Evolutionary conservation across 306 rosid species (phyloP).

Genomic region (Datisca glomerata): DNA sequence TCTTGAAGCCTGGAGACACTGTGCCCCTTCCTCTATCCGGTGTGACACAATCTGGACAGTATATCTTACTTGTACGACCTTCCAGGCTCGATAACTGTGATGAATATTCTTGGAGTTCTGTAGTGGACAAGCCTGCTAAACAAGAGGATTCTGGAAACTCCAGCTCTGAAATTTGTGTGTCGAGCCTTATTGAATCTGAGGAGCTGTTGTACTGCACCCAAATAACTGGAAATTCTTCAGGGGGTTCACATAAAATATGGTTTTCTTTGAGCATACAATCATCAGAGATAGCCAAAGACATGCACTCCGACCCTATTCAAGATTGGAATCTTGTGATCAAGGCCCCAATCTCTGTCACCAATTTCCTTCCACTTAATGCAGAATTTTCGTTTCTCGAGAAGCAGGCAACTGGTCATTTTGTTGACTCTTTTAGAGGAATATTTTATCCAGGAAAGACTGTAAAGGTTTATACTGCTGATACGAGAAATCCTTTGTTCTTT

Average conservation of each 20-base stretch:
- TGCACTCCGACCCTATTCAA: constrained; percentile 80
- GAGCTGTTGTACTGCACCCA: constrained; percentile 62
- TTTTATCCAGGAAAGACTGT: constrained; percentile 62
- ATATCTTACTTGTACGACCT: constrained; percentile 65
- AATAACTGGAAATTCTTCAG: constrained; percentile 54
- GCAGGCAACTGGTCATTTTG: constrained; percentile 67
- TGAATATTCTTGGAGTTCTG: constrained; percentile 83
- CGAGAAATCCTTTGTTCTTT: constrained; percentile 81
- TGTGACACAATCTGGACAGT: constrained; percentile 51
- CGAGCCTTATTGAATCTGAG: constrained; percentile 69
- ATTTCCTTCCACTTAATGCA: constrained; percentile 84
- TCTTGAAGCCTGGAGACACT: constrained; percentile 74
- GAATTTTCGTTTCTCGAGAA: constrained; percentile 82
- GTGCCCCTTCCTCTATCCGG: constrained; percentile 66
- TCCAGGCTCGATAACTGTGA: constrained; percentile 23
- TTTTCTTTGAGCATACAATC: constrained; percentile 77
- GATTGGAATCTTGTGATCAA: constrained; percentile 91
- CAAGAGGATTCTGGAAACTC: constrained; percentile 27
- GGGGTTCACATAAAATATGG: constrained; percentile 61
- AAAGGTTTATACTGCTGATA: constrained; percentile 69
- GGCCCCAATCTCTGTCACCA: constrained; percentile 71
- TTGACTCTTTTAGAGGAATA: constrained; percentile 66
- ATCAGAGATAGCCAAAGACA: constrained; percentile 83
- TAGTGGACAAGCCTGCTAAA: constrained; percentile 34
- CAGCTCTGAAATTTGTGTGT: constrained; percentile 48